A percentile compares a stretch with the other conserved stretches of the same genome.
phyloP scores from a whole-genome alignment of 2,329 filamentous ascomycete species.

The Stachybotrys echinatus region DNA sequence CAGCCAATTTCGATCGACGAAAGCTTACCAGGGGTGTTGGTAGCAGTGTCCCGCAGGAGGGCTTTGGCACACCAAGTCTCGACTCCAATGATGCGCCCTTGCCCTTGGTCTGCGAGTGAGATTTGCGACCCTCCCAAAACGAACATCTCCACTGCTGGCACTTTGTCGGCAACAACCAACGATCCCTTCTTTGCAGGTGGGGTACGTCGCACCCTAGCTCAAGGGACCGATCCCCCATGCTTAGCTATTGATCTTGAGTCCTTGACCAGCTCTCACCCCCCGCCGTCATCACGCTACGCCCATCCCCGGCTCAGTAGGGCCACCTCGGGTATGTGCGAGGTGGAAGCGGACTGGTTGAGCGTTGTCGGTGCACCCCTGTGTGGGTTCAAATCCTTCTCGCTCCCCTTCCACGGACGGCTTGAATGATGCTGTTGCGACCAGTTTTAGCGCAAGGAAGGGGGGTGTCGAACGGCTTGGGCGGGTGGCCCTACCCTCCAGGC shows the following conservation, averaged over 20 bases:
- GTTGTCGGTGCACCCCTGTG: background rate
- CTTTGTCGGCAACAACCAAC: background rate
- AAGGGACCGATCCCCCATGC: background rate
- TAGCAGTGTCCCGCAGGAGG: background rate
- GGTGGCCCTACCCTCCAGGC: background rate
- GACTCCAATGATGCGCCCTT: conserved; percentile 1
- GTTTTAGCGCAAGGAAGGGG: background rate
- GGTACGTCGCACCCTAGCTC: background rate
- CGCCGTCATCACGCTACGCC: background rate
- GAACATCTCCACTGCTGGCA: background rate
- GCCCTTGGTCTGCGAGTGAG: background rate
- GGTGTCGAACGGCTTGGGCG: background rate
- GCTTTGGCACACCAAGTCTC: background rate
- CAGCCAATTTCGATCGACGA: background rate
- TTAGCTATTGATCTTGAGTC: background rate
- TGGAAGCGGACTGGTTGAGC: background rate
- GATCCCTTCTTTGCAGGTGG: background rate
- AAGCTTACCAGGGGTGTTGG: background rate
- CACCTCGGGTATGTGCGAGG: background rate
- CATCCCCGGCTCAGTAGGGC: background rate
- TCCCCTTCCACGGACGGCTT: background rate
- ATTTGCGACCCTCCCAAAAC: conserved; percentile 1
- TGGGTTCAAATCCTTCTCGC: background rate
- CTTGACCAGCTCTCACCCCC: no score
- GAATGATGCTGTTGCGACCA: background rate